Conservation (phyloP, 2,329 filamentous ascomycete genomes). For the Aspergillus hortae region DNA sequence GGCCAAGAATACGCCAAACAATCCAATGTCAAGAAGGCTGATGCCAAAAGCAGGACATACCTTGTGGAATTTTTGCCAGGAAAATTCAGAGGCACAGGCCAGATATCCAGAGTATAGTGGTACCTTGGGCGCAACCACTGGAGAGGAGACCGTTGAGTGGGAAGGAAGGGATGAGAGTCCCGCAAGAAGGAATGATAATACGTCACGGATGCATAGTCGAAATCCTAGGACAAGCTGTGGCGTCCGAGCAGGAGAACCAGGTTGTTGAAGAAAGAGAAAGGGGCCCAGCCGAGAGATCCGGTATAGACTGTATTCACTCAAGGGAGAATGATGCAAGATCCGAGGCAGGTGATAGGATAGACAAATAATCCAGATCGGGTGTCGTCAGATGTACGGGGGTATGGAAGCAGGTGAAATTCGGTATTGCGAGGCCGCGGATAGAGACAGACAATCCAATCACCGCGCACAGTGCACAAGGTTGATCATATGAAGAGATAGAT, state of each 20-base stretch:
- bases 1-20: not conserved
- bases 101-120: constrained; percentile 7
- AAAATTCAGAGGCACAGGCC: constrained; percentile 9
- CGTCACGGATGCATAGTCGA: constrained; percentile 25
- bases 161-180: constrained; percentile 18
- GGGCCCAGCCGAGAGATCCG: not conserved
- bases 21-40: not conserved
- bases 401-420: constrained; percentile 13
- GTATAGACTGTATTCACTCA: constrained; percentile 2
- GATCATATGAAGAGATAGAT: constrained; percentile 18
- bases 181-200: constrained; percentile 25
- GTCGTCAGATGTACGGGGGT: constrained; percentile 10
- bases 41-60: constrained; percentile 8
- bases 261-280: not conserved
- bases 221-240: constrained; percentile 5
- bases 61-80: constrained; percentile 12
- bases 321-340: not conserved
- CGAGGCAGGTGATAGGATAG: not conserved
- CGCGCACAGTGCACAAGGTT: constrained; percentile 3
- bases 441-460: constrained; percentile 13
- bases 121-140: constrained; percentile 7
- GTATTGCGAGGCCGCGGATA: constrained; percentile 6
- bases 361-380: not conserved
- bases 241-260: not conserved
- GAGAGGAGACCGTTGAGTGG: constrained; percentile 7